A percentile compares a stretch with the other conserved stretches of the same genome.
phyloP scores from a whole-genome alignment of 2,329 filamentous ascomycete genomes.

The Aspergillus sp. region DNA sequence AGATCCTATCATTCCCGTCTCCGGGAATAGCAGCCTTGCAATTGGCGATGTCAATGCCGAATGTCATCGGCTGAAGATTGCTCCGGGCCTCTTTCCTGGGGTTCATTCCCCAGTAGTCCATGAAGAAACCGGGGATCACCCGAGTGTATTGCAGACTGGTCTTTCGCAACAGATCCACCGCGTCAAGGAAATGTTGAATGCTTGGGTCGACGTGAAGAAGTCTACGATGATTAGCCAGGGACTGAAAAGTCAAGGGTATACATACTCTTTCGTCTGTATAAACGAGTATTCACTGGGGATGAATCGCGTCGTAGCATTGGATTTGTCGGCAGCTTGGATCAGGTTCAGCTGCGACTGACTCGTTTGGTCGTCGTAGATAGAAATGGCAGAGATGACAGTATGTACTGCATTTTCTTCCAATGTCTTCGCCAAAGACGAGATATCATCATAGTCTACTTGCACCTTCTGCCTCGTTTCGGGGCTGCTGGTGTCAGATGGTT shows the following conservation, averaged over 20 bases:
- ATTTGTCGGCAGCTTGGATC: slow-evolving; percentile 44
- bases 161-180: slow-evolving; percentile 28
- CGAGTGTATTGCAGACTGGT: slow-evolving; percentile 40
- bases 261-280: slow-evolving; percentile 33
- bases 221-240: slow-evolving; percentile 13
- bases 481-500: not conserved
- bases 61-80: slow-evolving; percentile 40
- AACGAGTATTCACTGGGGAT: slow-evolving; percentile 47
- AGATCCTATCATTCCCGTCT: slow-evolving; percentile 44
- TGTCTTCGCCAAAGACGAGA: slow-evolving; percentile 24
- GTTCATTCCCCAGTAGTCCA: slow-evolving; percentile 49
- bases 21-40: slow-evolving; percentile 52
- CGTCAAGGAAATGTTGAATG: slow-evolving; percentile 32
- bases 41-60: slow-evolving; percentile 47
- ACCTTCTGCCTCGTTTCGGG: slow-evolving; percentile 4
- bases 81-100: slow-evolving; percentile 27
- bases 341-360: slow-evolving; percentile 43
- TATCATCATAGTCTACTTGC: slow-evolving; percentile 35
- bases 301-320: slow-evolving; percentile 40
- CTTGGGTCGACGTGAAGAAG: slow-evolving; percentile 29
- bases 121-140: slow-evolving; percentile 45
- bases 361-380: slow-evolving; percentile 28
- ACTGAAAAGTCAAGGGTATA: not conserved
- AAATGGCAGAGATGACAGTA: slow-evolving; percentile 47
- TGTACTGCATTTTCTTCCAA: slow-evolving; percentile 43